These are phyloP conservation scores for Kodamaea leandrae DNA, from an alignment of 805 yeast species.

Conservation along the genomic window DNA sequence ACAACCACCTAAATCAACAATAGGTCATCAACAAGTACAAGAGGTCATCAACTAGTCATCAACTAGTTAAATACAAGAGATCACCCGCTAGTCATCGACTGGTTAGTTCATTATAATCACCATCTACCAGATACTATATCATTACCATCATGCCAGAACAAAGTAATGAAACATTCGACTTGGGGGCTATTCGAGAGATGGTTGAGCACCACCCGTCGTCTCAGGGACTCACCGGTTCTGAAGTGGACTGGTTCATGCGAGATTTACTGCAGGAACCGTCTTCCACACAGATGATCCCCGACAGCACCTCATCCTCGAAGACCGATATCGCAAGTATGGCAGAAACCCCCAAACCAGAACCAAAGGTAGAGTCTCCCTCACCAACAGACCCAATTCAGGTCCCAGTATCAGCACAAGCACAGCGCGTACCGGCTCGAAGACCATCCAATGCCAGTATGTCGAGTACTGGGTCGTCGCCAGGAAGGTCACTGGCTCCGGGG, in stretches of 20 bases:
- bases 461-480: slow-evolving; percentile 12
- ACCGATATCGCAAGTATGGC: not conserved
- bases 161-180: slow-evolving; percentile 13
- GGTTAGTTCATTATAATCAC: not conserved
- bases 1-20: too few species aligned
- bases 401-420: not conserved
- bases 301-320: not conserved
- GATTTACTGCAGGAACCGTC: slow-evolving; percentile 20
- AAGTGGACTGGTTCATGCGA: slow-evolving; percentile 53
- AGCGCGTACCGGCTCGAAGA: not conserved
- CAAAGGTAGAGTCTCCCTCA: not conserved
- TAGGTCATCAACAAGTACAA: too few species aligned
- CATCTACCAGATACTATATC: not conserved
- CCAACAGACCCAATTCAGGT: not conserved
- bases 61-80: too few species aligned
- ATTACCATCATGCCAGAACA: slow-evolving; percentile 5
- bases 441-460: slow-evolving; percentile 11
- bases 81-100: too few species aligned
- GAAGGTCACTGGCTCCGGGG: slow-evolving; percentile 15
- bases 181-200: slow-evolving; percentile 21
- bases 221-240: slow-evolving; percentile 39
- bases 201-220: slow-evolving; percentile 21
- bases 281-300: not conserved
- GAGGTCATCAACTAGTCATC: too few species aligned
- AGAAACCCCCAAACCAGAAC: not conserved